Evolutionary conservation across 2,329 filamentous ascomycete genomes (phyloP).

Genomic region (Myriosclerotinia scirpicola): DNA sequence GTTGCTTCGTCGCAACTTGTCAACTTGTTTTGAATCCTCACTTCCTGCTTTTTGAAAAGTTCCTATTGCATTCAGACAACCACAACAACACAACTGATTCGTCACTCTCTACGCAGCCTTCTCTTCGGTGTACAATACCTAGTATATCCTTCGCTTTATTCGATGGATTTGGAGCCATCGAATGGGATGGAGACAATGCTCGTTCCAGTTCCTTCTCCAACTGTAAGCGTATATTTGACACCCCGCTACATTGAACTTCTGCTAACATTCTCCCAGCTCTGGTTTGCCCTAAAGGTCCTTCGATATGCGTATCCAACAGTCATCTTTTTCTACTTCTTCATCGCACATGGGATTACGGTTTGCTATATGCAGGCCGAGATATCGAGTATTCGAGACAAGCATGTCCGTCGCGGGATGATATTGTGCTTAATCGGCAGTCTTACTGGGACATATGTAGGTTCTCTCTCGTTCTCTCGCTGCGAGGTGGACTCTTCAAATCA

Average conservation of each 20-base stretch:
- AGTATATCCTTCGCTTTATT: not conserved
- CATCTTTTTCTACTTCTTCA: constrained; percentile 58
- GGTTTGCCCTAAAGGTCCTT: constrained; percentile 40
- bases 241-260: not conserved
- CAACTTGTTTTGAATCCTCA: not conserved
- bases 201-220: constrained; percentile 4
- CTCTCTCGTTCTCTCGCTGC: constrained; percentile 27
- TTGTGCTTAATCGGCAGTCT: constrained; percentile 43
- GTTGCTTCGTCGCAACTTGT: not conserved
- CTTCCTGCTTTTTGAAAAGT: not conserved
- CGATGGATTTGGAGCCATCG: constrained; percentile 1
- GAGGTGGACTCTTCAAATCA: too few species aligned
- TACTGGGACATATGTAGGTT: constrained; percentile 45
- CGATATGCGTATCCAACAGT: constrained; percentile 60
- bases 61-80: not conserved
- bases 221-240: not conserved
- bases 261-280: constrained; percentile 25
- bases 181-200: not conserved
- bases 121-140: too few species aligned
- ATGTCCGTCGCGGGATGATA: constrained; percentile 47
- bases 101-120: not conserved
- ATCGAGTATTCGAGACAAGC: constrained; percentile 41
- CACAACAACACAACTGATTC: not conserved
- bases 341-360: constrained; percentile 51
- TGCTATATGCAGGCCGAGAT: constrained; percentile 54